Percentiles rank a stretch among this genome's conserved stretches.
Evolutionary conservation across 2,329 filamentous ascomycete species (phyloP).

Genomic region (Colletotrichum musicola): DNA sequence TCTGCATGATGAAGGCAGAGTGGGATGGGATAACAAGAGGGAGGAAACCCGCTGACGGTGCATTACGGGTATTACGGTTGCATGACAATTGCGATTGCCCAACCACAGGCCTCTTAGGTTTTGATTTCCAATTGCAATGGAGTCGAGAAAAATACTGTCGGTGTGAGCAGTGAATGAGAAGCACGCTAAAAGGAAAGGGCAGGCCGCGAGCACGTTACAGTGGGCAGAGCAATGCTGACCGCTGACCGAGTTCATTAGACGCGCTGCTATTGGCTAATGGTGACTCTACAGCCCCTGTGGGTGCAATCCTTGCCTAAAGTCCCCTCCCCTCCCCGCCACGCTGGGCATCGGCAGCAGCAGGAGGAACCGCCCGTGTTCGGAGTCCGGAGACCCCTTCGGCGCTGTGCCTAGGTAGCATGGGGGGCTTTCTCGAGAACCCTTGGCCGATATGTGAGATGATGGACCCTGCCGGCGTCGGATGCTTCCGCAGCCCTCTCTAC

Average conservation of each 20-base stretch:
- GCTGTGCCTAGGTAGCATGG: background rate
- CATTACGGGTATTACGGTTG: constrained; percentile 10
- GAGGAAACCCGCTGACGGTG: constrained; percentile 24
- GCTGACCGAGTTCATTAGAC: constrained; percentile 23
- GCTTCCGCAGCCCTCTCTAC: background rate
- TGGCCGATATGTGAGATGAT: background rate
- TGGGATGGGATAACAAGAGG: background rate
- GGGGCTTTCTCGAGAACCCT: background rate
- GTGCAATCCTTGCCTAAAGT: constrained; percentile 3
- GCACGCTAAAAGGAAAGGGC: background rate
- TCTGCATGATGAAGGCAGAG: background rate
- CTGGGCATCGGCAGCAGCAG: too few relatives aligned
- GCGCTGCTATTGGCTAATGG: constrained; percentile 13
- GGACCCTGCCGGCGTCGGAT: constrained; percentile 30
- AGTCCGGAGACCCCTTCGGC: constrained; percentile 23
- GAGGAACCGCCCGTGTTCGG: background rate
- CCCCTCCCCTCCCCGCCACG: too few relatives aligned
- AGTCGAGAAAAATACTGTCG: background rate
- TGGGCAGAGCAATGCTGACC: background rate
- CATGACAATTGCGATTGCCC: constrained; percentile 11
- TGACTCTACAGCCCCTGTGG: background rate
- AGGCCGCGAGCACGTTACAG: constrained; percentile 5
- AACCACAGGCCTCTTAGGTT: constrained; percentile 8
- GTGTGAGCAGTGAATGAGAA: background rate
- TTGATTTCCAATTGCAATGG: constrained; percentile 14